These are phyloP conservation scores for Lasiosphaeria miniovina DNA, from an alignment of 495 filamentous ascomycete species.

Conservation along the genomic window DNA sequence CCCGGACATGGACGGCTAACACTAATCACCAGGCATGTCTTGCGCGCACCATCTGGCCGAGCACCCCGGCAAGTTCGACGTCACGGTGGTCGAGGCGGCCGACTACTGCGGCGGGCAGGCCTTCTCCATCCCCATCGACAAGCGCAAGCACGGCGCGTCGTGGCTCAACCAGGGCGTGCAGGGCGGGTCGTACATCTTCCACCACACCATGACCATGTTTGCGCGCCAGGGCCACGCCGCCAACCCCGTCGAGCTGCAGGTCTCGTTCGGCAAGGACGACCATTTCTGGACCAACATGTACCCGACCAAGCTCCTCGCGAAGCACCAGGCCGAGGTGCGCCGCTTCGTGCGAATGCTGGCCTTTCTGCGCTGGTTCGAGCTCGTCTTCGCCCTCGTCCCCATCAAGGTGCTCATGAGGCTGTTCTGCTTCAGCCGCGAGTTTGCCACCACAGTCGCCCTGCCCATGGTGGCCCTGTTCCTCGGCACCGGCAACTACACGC, in stretches of 20 bases:
- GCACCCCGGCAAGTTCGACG: conserved; percentile 69
- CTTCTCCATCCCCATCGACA: conserved; percentile 70
- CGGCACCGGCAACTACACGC: conserved; percentile 75
- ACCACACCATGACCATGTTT: conserved; percentile 80
- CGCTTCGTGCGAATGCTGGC: conserved; percentile 64
- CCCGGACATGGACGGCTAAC: neutral
- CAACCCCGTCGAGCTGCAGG: conserved; percentile 70
- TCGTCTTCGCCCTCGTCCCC: conserved; percentile 69
- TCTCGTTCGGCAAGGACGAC: conserved; percentile 76
- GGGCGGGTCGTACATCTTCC: conserved; percentile 74
- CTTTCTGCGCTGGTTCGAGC: conserved; percentile 65
- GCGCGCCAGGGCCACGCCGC: conserved; percentile 62
- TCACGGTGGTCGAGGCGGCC: conserved; percentile 69
- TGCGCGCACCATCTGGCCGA: conserved; percentile 71
- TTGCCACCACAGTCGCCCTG: conserved; percentile 64
- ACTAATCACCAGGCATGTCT: conserved; percentile 48
- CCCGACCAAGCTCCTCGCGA: conserved; percentile 63
- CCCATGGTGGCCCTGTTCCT: conserved; percentile 78
- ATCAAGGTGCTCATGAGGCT: conserved; percentile 66
- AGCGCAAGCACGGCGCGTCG: conserved; percentile 60
- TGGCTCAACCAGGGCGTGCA: conserved; percentile 89
- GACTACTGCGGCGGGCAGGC: conserved; percentile 77
- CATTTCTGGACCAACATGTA: conserved; percentile 82
- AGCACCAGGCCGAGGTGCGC: conserved; percentile 61
- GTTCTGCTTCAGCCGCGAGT: conserved; percentile 72